A percentile compares a stretch with the other conserved stretches of the same genome.
Conservation (phyloP, 164 flowering plant genomes). For the Aristolochia contorta region DNA sequence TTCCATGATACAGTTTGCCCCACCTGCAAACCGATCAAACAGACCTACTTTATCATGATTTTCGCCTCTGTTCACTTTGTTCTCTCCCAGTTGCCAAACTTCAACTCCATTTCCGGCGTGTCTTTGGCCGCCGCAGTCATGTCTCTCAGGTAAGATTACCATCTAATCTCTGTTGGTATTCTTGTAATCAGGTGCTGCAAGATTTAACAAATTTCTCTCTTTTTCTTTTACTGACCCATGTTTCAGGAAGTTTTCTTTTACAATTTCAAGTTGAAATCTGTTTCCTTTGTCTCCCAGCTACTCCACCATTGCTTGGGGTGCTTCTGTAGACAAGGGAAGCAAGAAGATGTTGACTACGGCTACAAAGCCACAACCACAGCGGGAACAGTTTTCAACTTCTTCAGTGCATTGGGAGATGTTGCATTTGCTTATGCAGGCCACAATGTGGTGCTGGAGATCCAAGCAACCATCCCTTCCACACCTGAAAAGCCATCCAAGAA, state of each 20-base stretch:
- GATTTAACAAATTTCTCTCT: too few species aligned
- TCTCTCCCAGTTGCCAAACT: slow-evolving; percentile 53
- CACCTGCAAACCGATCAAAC: slow-evolving; percentile 30
- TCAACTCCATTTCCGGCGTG: slow-evolving; percentile 47
- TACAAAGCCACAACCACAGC: slow-evolving; percentile 16
- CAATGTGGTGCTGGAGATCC: slow-evolving; percentile 67
- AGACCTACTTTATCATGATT: slow-evolving; percentile 55
- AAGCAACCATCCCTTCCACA: slow-evolving; percentile 62
- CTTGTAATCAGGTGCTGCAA: too few species aligned
- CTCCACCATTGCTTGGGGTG: slow-evolving; percentile 50
- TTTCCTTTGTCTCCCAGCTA: slow-evolving; percentile 21
- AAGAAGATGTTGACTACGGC: slow-evolving; percentile 27
- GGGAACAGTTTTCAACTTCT: slow-evolving; percentile 32
- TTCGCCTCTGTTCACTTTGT: slow-evolving; percentile 45
- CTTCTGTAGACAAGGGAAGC: slow-evolving; percentile 35
- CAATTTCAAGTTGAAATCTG: not conserved
- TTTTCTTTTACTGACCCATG: too few species aligned
- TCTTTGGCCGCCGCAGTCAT: slow-evolving; percentile 64
- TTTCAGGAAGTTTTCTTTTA: too few species aligned
- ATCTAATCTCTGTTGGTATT: too few species aligned
- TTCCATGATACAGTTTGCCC: slow-evolving; percentile 32
- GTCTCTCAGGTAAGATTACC: slow-evolving; percentile 46
- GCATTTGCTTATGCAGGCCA: slow-evolving; percentile 70
- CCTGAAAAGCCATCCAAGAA: slow-evolving; percentile 50
- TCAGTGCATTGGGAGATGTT: slow-evolving; percentile 46